Evolutionary conservation across 805 yeast species (phyloP).

Genomic region (Saccharomycopsis vini): DNA sequence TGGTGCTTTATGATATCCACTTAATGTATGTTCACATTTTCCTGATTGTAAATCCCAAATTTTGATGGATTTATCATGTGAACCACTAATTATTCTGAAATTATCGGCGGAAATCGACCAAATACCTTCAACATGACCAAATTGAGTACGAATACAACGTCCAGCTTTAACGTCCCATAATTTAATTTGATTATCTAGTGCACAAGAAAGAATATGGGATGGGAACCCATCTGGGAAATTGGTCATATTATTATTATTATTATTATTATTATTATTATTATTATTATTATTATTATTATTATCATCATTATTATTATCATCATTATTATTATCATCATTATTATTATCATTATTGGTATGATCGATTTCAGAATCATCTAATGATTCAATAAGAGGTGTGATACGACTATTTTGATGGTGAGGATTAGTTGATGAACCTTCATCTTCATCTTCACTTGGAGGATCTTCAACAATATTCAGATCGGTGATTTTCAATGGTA

Average conservation of each 20-base stretch:
- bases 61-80: constrained; percentile 82
- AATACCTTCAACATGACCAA: constrained; percentile 97
- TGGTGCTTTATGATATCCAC: constrained; percentile 48
- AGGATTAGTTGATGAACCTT: background rate
- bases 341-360: background rate
- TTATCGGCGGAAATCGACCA: constrained; percentile 97
- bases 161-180: constrained; percentile 87
- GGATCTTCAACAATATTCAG: constrained; percentile 34
- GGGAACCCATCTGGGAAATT: no score
- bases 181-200: constrained; percentile 87
- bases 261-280: background rate
- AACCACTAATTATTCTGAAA: constrained; percentile 88
- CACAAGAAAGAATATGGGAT: constrained; percentile 76
- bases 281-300: background rate
- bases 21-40: constrained; percentile 86
- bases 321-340: background rate
- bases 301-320: background rate
- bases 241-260: no score
- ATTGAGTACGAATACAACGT: constrained; percentile 83
- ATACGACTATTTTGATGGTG: background rate
- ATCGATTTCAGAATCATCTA: no score
- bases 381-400: background rate
- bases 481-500: constrained; percentile 63
- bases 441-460: constrained; percentile 19
- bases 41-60: constrained; percentile 97